A percentile compares a stretch with the other conserved stretches of the same genome.
Conservation (phyloP, 768 basidiomycete genomes). For the Lactarius evosmus region DNA sequence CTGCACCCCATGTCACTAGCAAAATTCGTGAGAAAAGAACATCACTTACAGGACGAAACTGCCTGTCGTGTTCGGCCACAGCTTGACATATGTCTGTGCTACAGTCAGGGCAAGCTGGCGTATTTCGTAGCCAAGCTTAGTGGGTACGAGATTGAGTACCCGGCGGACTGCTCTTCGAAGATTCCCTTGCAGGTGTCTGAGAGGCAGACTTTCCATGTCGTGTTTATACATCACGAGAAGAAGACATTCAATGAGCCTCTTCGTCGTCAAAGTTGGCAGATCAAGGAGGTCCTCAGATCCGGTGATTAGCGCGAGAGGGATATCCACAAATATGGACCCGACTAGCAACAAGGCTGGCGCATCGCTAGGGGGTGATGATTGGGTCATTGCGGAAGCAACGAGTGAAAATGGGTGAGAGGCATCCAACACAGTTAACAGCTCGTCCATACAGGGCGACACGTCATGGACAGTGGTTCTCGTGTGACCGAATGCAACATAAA, state of each 20-base stretch:
- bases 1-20: slow-evolving; percentile 34
- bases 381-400: slow-evolving; percentile 46
- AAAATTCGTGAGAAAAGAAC: neutral
- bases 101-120: slow-evolving; percentile 62
- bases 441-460: slow-evolving; percentile 55
- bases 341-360: slow-evolving; percentile 46
- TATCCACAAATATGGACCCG: slow-evolving; percentile 63
- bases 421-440: slow-evolving; percentile 58
- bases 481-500: slow-evolving; percentile 54
- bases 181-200: slow-evolving; percentile 52
- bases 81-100: slow-evolving; percentile 59
- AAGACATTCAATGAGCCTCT: slow-evolving; percentile 59
- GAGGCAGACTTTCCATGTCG: slow-evolving; percentile 54
- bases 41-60: slow-evolving; percentile 49
- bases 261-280: slow-evolving; percentile 55
- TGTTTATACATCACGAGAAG: slow-evolving; percentile 71
- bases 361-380: slow-evolving; percentile 41
- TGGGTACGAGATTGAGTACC: slow-evolving; percentile 48
- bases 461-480: slow-evolving; percentile 42
- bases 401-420: slow-evolving; percentile 49
- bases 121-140: slow-evolving; percentile 61
- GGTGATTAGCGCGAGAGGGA: slow-evolving; percentile 50
- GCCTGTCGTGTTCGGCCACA: slow-evolving; percentile 53
- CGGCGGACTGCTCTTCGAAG: slow-evolving; percentile 53
- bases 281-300: slow-evolving; percentile 43